Evolutionary conservation across 495 filamentous ascomycete species (phyloP), one percentile per base, ranked within the genome.

Genomic region (Aspergillus wentii): DNA sequence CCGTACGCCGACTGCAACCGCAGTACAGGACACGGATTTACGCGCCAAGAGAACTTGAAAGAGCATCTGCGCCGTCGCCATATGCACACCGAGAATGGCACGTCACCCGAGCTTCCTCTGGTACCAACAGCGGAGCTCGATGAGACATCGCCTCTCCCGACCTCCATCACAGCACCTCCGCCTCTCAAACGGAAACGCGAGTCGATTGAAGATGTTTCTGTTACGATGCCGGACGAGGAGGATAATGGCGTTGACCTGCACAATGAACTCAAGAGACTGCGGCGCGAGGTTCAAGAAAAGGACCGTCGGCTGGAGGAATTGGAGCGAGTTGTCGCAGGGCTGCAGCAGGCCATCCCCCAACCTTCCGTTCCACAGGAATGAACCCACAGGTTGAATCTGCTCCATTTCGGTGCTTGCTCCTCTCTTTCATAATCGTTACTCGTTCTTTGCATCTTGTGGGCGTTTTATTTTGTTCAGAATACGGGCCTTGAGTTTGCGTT

Each of bases 11-110:
- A 86, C 60, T 96, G 90, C 71, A 95, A 95, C 62, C 82, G 90
- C 14, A 85, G 85, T 62, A 76, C 74, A 1, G 87, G 86, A 38
- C 66, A 71, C 38, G 87, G 86, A 1, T 96, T 96, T 56, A 88
- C 87, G 20, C 78, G 90, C 16, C 82, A 85, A 45, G 90, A 95
- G 63, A 96, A 96, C 52, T 70, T 95, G 14, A 84, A 88, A 46
- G 90, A 96, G 59, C 90, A 96, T 58, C 66, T 95, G 11, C 80
- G 88, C 10, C 78, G 88, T n/a, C 86, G 90, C 11, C 89, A 91
- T 61, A 69, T 71, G 68, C 68, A 71, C 35, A 63, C 66, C 4
- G 72, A 73, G 26, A 68, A 65, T 17, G 52, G 48, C 23, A 34
- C 57, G 19, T 70, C 74, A 4, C 53, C 62, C 2, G 59, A 61